phyloP scores from a whole-genome alignment of 305 asterid genomes.

The Solanum hybrid region DNA sequence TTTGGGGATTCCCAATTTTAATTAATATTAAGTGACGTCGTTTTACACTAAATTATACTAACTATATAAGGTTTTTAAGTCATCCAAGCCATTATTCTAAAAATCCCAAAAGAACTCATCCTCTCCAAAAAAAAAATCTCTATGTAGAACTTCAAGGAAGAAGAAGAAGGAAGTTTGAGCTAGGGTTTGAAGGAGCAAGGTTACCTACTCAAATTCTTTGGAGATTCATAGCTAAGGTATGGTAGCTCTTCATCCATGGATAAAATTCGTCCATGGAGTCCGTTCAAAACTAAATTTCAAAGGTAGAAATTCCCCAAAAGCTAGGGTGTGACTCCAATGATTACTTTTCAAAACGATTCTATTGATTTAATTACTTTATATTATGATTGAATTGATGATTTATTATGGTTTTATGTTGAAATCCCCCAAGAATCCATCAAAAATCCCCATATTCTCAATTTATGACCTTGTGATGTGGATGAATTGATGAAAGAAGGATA shows the following conservation, averaged over 20 bases:
- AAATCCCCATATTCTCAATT: not conserved
- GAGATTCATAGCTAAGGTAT: not conserved
- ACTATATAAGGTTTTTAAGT: not conserved
- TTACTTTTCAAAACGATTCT: not conserved
- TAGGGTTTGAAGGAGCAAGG: not conserved
- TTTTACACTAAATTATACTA: not conserved
- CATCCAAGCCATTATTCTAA: not conserved
- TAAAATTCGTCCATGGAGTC: not conserved
- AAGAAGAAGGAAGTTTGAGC: not conserved
- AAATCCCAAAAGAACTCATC: not conserved
- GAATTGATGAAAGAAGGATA: not conserved
- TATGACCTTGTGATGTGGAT: not conserved
- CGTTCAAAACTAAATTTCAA: not conserved
- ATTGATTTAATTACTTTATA: not conserved
- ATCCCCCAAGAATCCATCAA: not conserved
- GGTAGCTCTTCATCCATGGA: not conserved
- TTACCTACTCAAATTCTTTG: not conserved
- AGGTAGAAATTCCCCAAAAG: not conserved
- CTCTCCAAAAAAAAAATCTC: not conserved
- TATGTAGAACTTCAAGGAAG: not conserved
- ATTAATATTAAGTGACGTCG: not conserved
- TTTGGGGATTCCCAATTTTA: not conserved
- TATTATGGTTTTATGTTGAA: not conserved
- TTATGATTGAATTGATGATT: not conserved
- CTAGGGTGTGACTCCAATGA: not conserved